These are phyloP conservation scores for Physcomitrellopsis africana DNA, from an alignment of 225 moss, liverwort and hornwort species.

Conservation along the genomic window DNA sequence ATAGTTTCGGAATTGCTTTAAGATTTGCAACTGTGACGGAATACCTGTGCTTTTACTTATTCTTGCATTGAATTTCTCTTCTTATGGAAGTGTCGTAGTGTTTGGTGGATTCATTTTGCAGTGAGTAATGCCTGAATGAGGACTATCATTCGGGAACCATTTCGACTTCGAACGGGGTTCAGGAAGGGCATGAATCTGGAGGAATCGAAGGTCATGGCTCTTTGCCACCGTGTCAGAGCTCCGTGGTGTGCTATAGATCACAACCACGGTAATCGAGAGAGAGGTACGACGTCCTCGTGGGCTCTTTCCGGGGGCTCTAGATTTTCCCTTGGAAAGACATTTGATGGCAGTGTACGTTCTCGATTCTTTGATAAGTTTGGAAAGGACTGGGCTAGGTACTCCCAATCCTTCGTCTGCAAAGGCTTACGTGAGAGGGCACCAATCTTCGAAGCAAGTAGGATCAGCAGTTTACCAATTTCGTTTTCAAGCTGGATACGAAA, in stretches of 20 bases:
- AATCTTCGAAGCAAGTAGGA: background rate
- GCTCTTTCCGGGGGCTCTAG: background rate
- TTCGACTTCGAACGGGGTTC: background rate
- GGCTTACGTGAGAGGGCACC: background rate
- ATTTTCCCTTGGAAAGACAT: too few relatives aligned
- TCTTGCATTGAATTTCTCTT: too few relatives aligned
- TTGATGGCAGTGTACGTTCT: background rate
- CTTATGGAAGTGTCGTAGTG: too few relatives aligned
- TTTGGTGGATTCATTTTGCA: slow-evolving; percentile 3
- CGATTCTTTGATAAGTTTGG: background rate
- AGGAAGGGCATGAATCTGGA: slow-evolving; percentile 23
- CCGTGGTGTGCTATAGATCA: slow-evolving; percentile 34
- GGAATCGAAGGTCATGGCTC: slow-evolving; percentile 1
- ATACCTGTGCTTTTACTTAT: too few relatives aligned
- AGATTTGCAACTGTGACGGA: too few relatives aligned
- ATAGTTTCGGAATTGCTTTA: too few relatives aligned
- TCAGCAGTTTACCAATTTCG: background rate
- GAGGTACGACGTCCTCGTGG: background rate
- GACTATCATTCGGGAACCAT: background rate
- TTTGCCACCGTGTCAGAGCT: slow-evolving; percentile 27
- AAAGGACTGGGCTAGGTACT: background rate
- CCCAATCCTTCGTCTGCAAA: background rate
- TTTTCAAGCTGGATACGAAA: background rate
- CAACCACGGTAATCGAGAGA: slow-evolving; percentile 9
- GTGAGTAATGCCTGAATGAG: background rate